Percentiles rank a stretch among this genome's conserved stretches.
Conservation (phyloP, 768 basidiomycete genomes). For the Baorangia bicolor region DNA sequence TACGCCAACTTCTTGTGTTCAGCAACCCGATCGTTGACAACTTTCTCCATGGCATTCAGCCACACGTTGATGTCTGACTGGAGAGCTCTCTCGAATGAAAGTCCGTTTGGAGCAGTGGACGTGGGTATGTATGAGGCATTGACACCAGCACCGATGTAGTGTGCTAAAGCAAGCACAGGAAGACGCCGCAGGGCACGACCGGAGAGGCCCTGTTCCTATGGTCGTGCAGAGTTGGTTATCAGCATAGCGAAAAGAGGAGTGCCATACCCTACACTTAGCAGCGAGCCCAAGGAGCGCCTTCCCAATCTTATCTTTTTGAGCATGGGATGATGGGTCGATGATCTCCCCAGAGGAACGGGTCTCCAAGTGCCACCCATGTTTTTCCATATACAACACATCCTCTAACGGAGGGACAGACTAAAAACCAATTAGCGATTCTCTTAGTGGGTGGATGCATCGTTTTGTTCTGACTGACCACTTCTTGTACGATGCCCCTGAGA, state of each 20-base stretch:
- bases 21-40: constrained; percentile 56
- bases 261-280: constrained; percentile 72
- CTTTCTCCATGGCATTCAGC: constrained; percentile 83
- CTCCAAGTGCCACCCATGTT: constrained; percentile 5
- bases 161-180: constrained; percentile 91
- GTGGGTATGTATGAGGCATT: constrained; percentile 15
- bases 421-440: constrained; percentile 1
- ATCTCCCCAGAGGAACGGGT: constrained; percentile 4
- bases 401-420: constrained; percentile 64
- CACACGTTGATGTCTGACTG: constrained; percentile 58
- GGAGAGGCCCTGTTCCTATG: constrained; percentile 76
- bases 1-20: constrained; percentile 50
- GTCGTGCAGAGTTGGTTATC: neutral
- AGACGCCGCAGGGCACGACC: constrained; percentile 89
- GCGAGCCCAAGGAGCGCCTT: constrained; percentile 67
- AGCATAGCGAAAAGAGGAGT: neutral
- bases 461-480: constrained; percentile 47
- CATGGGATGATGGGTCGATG: constrained; percentile 37
- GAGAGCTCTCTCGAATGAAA: constrained; percentile 5
- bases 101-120: constrained; percentile 1
- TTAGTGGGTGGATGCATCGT: neutral
- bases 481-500: constrained; percentile 63
- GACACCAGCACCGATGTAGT: constrained; percentile 62
- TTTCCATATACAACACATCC: constrained; percentile 40
- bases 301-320: constrained; percentile 54